Percentiles rank a stretch among this genome's conserved stretches.
phyloP scores from a whole-genome alignment of 805 yeast genomes.

The Lachancea kluyveri region DNA sequence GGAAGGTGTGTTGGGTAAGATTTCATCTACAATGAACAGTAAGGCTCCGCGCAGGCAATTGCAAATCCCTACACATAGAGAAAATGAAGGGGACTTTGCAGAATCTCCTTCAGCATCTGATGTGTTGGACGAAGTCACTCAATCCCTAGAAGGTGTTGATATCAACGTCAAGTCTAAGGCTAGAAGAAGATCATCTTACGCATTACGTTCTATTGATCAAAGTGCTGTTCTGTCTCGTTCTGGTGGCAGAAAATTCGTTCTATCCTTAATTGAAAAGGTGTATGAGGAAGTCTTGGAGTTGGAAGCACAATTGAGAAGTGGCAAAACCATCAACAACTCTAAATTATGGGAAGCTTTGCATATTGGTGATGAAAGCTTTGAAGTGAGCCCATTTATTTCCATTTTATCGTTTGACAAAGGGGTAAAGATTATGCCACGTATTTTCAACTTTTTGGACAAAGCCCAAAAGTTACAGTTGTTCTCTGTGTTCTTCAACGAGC shows the following conservation, averaged over 20 bases:
- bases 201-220: conserved; percentile 28
- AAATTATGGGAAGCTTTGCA: conserved; percentile 75
- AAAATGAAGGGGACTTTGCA: conserved; percentile 41
- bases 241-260: conserved; percentile 45
- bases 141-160: conserved; percentile 28
- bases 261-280: conserved; percentile 70
- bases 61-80: conserved; percentile 40
- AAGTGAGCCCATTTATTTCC: conserved; percentile 76
- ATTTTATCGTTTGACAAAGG: conserved; percentile 82
- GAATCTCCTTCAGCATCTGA: conserved; percentile 20
- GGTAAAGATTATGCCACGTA: conserved; percentile 80
- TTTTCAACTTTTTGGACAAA: conserved; percentile 71
- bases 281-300: conserved; percentile 70
- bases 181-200: conserved; percentile 33
- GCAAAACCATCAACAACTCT: conserved; percentile 37
- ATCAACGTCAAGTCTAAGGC: conserved; percentile 15
- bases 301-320: conserved; percentile 68
- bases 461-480: conserved; percentile 73
- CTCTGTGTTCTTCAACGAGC: conserved; percentile 70
- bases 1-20: conserved; percentile 88
- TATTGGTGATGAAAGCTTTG: conserved; percentile 51
- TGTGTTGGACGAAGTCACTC: conserved; percentile 27
- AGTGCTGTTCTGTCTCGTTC: conserved; percentile 31
- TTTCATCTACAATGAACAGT: conserved; percentile 71
- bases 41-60: conserved; percentile 86